phyloP scores from a whole-genome alignment of 2,329 filamentous ascomycete species.

The Ceratocystis destructans region DNA sequence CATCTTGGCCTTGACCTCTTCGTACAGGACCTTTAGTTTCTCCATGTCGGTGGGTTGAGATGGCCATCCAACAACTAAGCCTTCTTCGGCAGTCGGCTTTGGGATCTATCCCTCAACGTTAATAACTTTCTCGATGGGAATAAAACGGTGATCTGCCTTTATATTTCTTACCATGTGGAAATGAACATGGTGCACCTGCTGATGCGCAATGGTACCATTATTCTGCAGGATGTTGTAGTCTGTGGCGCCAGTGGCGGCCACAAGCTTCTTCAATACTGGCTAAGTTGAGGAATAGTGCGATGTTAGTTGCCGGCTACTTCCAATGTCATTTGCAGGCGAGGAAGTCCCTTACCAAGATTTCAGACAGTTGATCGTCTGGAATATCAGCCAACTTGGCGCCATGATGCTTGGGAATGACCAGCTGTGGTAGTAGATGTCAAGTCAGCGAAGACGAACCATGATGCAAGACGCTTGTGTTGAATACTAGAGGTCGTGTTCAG shows the following conservation, averaged over 20 bases:
- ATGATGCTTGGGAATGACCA: conserved; percentile 92
- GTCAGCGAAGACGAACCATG: neutral
- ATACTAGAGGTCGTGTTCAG: neutral
- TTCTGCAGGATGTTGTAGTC: conserved; percentile 96
- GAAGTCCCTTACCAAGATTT: conserved; percentile 51
- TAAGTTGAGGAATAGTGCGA: conserved; percentile 24
- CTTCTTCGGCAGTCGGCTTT: conserved; percentile 74
- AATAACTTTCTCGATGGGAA: conserved; percentile 3
- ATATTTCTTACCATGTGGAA: conserved; percentile 65
- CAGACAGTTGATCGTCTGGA: conserved; percentile 70
- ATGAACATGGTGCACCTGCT: conserved; percentile 86
- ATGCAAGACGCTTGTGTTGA: neutral
- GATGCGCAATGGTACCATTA: conserved; percentile 83
- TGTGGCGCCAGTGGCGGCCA: conserved; percentile 55
- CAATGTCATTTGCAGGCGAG: too few species aligned
- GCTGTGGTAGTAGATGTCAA: conserved; percentile 41
- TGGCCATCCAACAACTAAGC: conserved; percentile 70
- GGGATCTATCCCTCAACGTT: conserved; percentile 51
- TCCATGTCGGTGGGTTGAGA: conserved; percentile 65
- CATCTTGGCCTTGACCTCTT: conserved; percentile 84
- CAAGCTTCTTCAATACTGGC: conserved; percentile 79
- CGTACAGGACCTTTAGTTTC: conserved; percentile 60
- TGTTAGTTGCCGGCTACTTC: neutral
- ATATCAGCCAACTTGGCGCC: conserved; percentile 86
- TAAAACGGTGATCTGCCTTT: neutral